These are phyloP conservation scores for Amylostereum areolatum DNA, from an alignment of 1,284 basidiomycete species.

Conservation along the genomic window DNA sequence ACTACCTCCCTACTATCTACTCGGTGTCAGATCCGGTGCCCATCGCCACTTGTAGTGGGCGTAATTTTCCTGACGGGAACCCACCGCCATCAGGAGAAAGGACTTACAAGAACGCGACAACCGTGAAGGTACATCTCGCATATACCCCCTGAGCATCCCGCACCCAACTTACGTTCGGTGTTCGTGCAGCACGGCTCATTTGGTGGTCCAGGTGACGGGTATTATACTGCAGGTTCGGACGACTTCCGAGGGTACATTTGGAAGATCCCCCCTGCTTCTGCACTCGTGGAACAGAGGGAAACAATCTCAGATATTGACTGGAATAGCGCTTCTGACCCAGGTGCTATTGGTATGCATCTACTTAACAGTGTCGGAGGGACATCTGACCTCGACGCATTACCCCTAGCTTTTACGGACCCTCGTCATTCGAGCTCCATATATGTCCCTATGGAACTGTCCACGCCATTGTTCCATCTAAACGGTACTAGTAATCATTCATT, in stretches of 20 bases:
- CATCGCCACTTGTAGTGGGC: conserved; percentile 58
- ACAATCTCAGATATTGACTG: conserved; percentile 46
- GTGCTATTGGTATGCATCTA: conserved; percentile 31
- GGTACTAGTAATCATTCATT: conserved; percentile 32
- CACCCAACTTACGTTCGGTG: not conserved
- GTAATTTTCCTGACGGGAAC: conserved; percentile 46
- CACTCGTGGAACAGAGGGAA: conserved; percentile 41
- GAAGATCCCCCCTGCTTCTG: conserved; percentile 51
- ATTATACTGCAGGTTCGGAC: conserved; percentile 72
- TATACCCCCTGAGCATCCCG: not conserved
- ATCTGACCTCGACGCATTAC: not conserved
- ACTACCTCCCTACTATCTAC: conserved; percentile 67
- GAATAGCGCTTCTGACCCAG: conserved; percentile 22
- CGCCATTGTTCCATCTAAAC: conserved; percentile 48
- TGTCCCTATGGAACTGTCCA: conserved; percentile 50
- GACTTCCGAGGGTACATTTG: conserved; percentile 79
- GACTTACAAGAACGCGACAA: conserved; percentile 67
- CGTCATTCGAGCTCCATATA: conserved; percentile 18
- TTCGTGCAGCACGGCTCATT: conserved; percentile 63
- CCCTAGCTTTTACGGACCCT: conserved; percentile 2
- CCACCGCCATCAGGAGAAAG: conserved; percentile 36
- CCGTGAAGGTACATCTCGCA: conserved; percentile 55
- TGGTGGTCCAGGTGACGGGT: conserved; percentile 52
- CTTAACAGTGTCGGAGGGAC: too few relatives aligned
- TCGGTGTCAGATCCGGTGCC: conserved; percentile 57